A percentile compares a stretch with the other conserved stretches of the same genome.
Conservation (phyloP, 257 asterid genomes). For the Echites panduratus region DNA sequence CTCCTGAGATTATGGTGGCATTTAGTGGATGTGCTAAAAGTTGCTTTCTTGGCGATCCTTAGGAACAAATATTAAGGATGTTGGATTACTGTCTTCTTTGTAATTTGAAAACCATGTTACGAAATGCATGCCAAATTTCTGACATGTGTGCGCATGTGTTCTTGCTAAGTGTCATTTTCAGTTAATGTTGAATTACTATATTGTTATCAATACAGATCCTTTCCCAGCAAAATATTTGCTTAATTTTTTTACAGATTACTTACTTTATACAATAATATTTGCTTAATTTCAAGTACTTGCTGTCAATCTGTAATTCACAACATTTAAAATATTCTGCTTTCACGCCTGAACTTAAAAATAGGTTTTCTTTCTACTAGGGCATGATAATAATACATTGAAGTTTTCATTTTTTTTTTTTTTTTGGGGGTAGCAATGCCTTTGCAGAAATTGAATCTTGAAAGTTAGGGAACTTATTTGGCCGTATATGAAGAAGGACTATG, state of each 20-base stretch:
- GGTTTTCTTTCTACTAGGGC: not conserved
- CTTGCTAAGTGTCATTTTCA: not conserved
- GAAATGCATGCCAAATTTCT: conserved; percentile 2
- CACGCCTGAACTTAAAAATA: not conserved
- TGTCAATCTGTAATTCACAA: not conserved
- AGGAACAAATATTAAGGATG: not conserved
- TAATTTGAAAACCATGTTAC: not conserved
- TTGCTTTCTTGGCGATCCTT: not conserved
- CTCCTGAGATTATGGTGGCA: conserved; percentile 4
- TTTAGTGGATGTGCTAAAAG: not conserved
- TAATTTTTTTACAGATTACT: not conserved
- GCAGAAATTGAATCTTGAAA: not conserved
- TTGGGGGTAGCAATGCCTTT: not conserved
- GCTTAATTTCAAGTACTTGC: not conserved
- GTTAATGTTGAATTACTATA: not conserved
- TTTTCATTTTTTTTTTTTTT: not conserved
- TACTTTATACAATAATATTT: not conserved
- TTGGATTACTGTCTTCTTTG: not conserved
- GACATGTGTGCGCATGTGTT: not conserved
- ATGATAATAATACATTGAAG: too few species aligned
- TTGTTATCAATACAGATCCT: not conserved
- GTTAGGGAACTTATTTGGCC: not conserved
- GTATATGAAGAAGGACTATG: not conserved
- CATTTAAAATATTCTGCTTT: not conserved
- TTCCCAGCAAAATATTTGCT: not conserved